Conservation (phyloP, 2,329 filamentous ascomycete genomes). For the Sporothrix protearum region DNA sequence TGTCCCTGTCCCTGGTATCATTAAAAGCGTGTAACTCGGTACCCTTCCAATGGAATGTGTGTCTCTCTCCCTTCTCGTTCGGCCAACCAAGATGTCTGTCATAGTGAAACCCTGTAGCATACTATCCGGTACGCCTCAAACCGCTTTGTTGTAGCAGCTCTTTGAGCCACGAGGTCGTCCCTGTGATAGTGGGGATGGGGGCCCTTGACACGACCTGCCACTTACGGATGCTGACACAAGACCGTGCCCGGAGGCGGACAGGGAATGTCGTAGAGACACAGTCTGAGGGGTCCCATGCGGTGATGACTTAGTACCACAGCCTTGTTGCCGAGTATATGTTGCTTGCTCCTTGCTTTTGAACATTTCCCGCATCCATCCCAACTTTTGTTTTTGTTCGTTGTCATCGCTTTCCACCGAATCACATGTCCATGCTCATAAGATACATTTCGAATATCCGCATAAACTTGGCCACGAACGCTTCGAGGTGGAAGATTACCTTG, state of each 20-base stretch:
- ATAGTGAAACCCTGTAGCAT: background rate
- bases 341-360: background rate
- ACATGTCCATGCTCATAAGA: constrained; percentile 78
- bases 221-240: background rate
- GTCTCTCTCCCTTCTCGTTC: background rate
- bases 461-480: constrained; percentile 97
- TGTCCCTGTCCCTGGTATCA: background rate
- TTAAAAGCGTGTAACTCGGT: constrained; percentile 4
- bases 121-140: background rate
- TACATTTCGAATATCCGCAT: constrained; percentile 95
- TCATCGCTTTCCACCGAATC: constrained; percentile 28
- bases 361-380: background rate
- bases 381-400: background rate
- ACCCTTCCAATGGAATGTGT: background rate
- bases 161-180: background rate
- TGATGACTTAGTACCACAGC: background rate
- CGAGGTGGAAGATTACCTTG: constrained; percentile 96
- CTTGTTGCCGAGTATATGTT: background rate
- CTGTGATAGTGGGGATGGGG: background rate
- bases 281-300: background rate
- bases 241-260: background rate
- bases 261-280: background rate
- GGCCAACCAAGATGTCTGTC: background rate
- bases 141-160: background rate
- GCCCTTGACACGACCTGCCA: background rate